Conservation (phyloP, 2,329 filamentous ascomycete species). For the Sarocladiaceae sp. region DNA sequence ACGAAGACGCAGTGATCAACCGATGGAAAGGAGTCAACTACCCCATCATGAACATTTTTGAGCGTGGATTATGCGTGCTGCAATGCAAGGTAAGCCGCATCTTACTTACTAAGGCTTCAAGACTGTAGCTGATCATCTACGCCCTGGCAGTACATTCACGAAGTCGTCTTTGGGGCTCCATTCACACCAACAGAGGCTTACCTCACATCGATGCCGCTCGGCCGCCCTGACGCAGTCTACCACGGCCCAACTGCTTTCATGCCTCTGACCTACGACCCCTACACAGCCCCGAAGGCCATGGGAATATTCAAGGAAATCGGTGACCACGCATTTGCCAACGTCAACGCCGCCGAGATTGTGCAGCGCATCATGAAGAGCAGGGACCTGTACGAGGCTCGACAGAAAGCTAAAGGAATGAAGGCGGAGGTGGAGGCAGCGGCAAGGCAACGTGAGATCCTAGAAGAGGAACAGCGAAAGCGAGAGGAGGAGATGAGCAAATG, state of each 20-base stretch:
- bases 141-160: conserved; percentile 65
- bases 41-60: conserved; percentile 99
- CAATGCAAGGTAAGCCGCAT: conserved; percentile 70
- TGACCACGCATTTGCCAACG: conserved; percentile 71
- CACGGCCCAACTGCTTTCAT: conserved; percentile 95
- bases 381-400: conserved; percentile 83
- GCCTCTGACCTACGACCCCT: conserved; percentile 72
- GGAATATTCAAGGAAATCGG: conserved; percentile 78
- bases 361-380: conserved; percentile 81
- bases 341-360: conserved; percentile 91
- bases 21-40: conserved; percentile 96
- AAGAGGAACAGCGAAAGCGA: conserved; percentile 48
- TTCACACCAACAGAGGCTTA: conserved; percentile 79
- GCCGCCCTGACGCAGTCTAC: conserved; percentile 74
- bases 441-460: conserved; percentile 54
- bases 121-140: conserved; percentile 12
- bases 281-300: conserved; percentile 71
- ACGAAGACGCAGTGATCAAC: conserved; percentile 94
- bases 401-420: conserved; percentile 86
- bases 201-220: conserved; percentile 66
- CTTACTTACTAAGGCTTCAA: conserved; percentile 12
- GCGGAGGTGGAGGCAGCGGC: conserved; percentile 65
- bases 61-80: conserved; percentile 88
- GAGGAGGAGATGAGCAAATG: conserved; percentile 32
- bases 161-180: conserved; percentile 83